Evolutionary conservation across 1,284 basidiomycete genomes (phyloP), one percentile per base, ranked within the genome.

Genomic region (Heterobasidion irregulare): DNA sequence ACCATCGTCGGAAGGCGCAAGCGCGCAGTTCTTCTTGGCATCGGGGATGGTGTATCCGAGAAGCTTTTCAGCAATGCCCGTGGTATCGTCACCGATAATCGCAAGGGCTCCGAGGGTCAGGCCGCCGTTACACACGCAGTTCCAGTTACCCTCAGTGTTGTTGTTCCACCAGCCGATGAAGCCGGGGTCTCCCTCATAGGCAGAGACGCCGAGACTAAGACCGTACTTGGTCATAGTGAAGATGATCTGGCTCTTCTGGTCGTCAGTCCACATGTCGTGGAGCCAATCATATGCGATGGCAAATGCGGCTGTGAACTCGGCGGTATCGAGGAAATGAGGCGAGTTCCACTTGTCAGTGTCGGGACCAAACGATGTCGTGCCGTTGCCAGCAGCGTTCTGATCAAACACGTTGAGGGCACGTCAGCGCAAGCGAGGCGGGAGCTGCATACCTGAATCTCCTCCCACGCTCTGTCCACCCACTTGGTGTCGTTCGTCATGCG

Each of bases 241-340:
- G 63, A 83, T 79, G 62, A 99, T 90, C 56, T 76, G 72, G 46
- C 70, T 72, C 67, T 85, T 86, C 72, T 97, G 91, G 5, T 83
- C 78, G 35, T 76, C 70, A 7, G 80, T 83, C 91, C 92, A 97
- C 56, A 82, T 76, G 57, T 96, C 87, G 71, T 97, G 89, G 54
- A 99, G 72, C 89, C 89, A 99, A 70, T 99, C 97, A 66, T 98
- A 99, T 2, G 86, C 97, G 62, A 97, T 90, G 38, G 81, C 94
- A 65, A 85, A 97, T 0, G 89, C 93, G 36, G 86, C 82, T 33
- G 84, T 86, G 65, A 98, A 80, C 70, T 99, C 97, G 18, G 86
- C 96, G 8, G 86, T 77, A 70, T 99, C 97, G 56, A 99, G 87
- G 83, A 98, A 99, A 73, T 99, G 97, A 2, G 56, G 62, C 2